Conservation (phyloP, 495 filamentous ascomycete species). For the Lasiosphaeriaceae sp. region DNA sequence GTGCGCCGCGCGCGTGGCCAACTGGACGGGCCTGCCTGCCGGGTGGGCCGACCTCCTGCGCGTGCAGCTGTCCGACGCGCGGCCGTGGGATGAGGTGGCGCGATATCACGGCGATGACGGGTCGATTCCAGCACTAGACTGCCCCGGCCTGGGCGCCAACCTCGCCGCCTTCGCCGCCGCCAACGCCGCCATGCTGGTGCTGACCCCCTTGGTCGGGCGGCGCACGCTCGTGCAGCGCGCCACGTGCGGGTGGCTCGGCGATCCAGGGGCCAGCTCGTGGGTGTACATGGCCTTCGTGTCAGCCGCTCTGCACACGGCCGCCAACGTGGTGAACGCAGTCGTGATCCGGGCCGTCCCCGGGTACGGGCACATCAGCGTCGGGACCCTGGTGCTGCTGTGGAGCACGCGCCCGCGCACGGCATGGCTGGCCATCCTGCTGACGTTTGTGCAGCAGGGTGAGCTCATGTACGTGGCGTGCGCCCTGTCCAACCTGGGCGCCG, state of each 20-base stretch:
- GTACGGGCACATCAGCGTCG: background rate
- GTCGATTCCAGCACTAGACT: no score
- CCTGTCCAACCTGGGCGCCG: background rate
- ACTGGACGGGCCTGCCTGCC: background rate
- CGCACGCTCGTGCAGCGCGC: background rate
- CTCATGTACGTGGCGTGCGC: background rate
- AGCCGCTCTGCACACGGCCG: background rate
- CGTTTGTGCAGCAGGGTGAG: background rate
- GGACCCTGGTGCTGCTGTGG: background rate
- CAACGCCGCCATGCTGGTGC: background rate
- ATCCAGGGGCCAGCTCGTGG: background rate
- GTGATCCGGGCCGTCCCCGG: background rate
- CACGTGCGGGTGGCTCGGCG: background rate
- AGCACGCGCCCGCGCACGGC: background rate
- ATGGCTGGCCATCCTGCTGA: background rate
- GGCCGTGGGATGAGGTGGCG: background rate
- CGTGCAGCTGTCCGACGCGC: background rate
- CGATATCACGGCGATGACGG: background rate
- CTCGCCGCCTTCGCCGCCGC: constrained; percentile 1
- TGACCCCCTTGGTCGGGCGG: background rate
- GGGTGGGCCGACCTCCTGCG: background rate
- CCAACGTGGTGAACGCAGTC: background rate
- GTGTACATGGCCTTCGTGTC: background rate
- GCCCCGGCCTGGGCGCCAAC: background rate
- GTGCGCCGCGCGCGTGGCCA: background rate